Base-by-base conservation (phyloP, 164 flowering plant species). In the Santalum album region DNA sequence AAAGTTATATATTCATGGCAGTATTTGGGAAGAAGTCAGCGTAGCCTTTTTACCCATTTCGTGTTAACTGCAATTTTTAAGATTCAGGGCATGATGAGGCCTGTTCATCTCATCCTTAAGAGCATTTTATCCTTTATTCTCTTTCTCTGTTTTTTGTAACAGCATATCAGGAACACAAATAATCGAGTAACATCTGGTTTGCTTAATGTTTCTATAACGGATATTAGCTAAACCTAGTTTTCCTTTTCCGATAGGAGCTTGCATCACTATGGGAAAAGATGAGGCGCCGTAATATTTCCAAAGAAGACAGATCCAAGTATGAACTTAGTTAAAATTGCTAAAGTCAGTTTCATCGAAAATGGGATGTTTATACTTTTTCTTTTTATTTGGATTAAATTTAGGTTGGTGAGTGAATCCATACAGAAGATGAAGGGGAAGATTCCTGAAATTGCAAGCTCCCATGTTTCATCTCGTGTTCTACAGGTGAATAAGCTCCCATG, bases 391-490 rank as follows among this genome's bases (percentile, higher is more conserved):
- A 53, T 18, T 56, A 17, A 18, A 3, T 18, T 29, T 23, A 92
- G 99, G 79, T 58, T 85, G 71, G 78, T 87, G 39, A 72, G 69
- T 65, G 82, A 79, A 73, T 97, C 99, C 25, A 23, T 92, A 53
- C 69, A 67, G 51, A 90, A 92, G 74, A 87, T 89, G 97, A 83
- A 77, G 58, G 97, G 97, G 17, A 89, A 81, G 68, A 78, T 85
- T 59, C 70, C 80, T 42, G 97, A 92, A 73, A 92, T 92, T 69
- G 96, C 95, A 18, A 64, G 79, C 14, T 87, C 97, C 51, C 94
- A 89, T 68, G 83, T 89, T 53, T 87, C 95, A 36, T 89, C 96
- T 53, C 96, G 99, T 56, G 92, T 89, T 58, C 74, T 92, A 50
- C 99, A 92, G 96, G 96, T 87, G 54, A 57, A n/a, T n/a, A 18